These are phyloP conservation scores for Suillus weaverae DNA, from an alignment of 768 basidiomycete genomes.

Conservation along the genomic window DNA sequence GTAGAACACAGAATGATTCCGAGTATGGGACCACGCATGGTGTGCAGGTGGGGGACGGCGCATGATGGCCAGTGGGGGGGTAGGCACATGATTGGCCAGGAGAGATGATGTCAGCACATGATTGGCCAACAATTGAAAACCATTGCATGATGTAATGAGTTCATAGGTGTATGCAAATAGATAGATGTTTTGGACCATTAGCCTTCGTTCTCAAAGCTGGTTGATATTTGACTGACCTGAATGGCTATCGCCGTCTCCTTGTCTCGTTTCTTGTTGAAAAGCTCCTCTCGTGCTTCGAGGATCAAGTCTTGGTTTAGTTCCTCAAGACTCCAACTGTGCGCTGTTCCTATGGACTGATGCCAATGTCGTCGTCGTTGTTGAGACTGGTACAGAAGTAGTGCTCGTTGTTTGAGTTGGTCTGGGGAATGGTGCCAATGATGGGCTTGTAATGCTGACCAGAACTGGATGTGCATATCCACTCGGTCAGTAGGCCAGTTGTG, in stretches of 20 bases:
- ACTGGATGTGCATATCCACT: constrained; percentile 10
- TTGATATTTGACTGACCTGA: too few species aligned
- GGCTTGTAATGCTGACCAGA: constrained; percentile 9
- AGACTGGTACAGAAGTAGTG: constrained; percentile 13
- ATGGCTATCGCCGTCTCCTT: background rate
- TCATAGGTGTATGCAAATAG: too few species aligned
- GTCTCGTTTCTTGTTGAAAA: background rate
- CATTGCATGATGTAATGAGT: too few species aligned
- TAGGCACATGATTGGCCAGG: too few species aligned
- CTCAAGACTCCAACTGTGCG: background rate
- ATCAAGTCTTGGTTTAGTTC: background rate
- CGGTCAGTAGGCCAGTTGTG: constrained; percentile 8
- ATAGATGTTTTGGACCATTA: too few species aligned
- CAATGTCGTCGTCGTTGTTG: constrained; percentile 11
- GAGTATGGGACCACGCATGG: too few species aligned
- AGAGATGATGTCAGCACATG: too few species aligned
- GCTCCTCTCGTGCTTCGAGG: background rate
- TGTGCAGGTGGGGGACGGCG: too few species aligned
- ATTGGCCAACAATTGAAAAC: too few species aligned
- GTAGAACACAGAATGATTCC: too few species aligned
- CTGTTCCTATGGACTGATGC: constrained; percentile 1
- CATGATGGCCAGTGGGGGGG: too few species aligned
- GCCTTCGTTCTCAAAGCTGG: too few species aligned
- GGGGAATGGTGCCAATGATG: constrained; percentile 3
- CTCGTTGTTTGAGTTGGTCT: constrained; percentile 6